Percentiles rank a stretch among this genome's conserved stretches.
These are phyloP conservation scores for Trichoderma sp. DNA, from an alignment of 2,329 filamentous ascomycete genomes.

Conservation along the genomic window DNA sequence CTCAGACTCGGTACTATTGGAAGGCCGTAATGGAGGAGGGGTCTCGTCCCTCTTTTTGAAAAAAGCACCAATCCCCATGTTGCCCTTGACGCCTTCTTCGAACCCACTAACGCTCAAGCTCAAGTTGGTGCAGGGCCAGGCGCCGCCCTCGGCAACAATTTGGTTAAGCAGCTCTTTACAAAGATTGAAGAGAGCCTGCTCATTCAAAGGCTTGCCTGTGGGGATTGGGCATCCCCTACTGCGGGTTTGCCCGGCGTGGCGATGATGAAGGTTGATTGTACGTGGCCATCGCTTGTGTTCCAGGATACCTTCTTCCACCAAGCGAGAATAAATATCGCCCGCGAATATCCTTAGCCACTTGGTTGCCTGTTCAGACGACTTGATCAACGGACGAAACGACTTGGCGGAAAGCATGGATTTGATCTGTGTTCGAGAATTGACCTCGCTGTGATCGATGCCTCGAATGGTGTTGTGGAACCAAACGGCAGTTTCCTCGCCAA, in stretches of 20 bases:
- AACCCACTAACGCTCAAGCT: slow-evolving; percentile 89
- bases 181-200: slow-evolving; percentile 71
- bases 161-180: slow-evolving; percentile 77
- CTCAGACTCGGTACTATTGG: slow-evolving; percentile 28
- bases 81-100: slow-evolving; percentile 81
- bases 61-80: slow-evolving; percentile 83
- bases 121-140: slow-evolving; percentile 91
- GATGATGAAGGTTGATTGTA: slow-evolving; percentile 81
- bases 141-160: slow-evolving; percentile 72
- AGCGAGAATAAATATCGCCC: slow-evolving; percentile 84
- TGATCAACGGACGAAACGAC: slow-evolving; percentile 85
- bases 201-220: slow-evolving; percentile 70
- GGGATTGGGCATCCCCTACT: slow-evolving; percentile 79
- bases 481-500: slow-evolving; percentile 80
- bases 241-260: slow-evolving; percentile 70
- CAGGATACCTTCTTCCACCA: slow-evolving; percentile 86
- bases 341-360: slow-evolving; percentile 90
- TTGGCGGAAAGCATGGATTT: slow-evolving; percentile 98
- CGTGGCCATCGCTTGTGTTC: slow-evolving; percentile 86
- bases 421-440: slow-evolving; percentile 88
- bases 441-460: slow-evolving; percentile 83
- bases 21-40: slow-evolving; percentile 38
- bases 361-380: slow-evolving; percentile 72
- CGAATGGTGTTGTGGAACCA: slow-evolving; percentile 87
- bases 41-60: slow-evolving; percentile 75